These are phyloP conservation scores for Fraxinus pennsylvanica DNA, from an alignment of 257 asterid genomes.

Conservation along the genomic window DNA sequence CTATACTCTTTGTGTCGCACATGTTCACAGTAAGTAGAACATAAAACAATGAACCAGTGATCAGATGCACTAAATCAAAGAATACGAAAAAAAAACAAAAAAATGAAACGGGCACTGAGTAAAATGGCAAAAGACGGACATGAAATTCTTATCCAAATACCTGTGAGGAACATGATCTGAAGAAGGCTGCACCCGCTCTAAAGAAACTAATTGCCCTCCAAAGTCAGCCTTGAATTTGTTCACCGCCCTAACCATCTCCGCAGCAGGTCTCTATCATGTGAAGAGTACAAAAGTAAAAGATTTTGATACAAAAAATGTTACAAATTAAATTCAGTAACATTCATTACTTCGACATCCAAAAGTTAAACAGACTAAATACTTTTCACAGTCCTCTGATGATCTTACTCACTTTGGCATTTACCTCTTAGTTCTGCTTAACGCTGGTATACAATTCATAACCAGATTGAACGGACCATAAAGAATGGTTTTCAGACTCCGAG, in stretches of 20 bases:
- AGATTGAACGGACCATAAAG: background rate
- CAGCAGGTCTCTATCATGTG: conserved; percentile 73
- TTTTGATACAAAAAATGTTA: background rate
- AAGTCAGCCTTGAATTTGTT: conserved; percentile 94
- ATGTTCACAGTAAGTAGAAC: conserved; percentile 6
- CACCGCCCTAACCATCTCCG: conserved; percentile 86
- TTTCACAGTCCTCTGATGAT: conserved; percentile 1
- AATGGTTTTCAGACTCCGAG: background rate
- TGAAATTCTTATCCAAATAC: conserved; percentile 38
- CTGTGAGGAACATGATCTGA: conserved; percentile 98
- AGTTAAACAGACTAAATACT: conserved; percentile 9
- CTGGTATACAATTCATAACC: conserved; percentile 2
- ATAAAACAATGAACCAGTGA: conserved; percentile 8
- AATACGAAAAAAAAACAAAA: conserved; percentile 1
- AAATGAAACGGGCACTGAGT: background rate
- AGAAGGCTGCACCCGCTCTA: conserved; percentile 94
- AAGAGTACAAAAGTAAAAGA: conserved; percentile 21
- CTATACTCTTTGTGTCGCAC: background rate
- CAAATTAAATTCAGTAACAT: conserved; percentile 2
- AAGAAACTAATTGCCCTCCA: conserved; percentile 79
- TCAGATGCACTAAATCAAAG: conserved; percentile 12
- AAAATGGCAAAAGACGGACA: conserved; percentile 8
- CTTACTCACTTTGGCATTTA: background rate
- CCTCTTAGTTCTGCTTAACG: background rate
- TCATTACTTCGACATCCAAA: conserved; percentile 9